Base-by-base conservation (phyloP, 2,329 filamentous ascomycete genomes). In the Sphaerulina populicola region DNA sequence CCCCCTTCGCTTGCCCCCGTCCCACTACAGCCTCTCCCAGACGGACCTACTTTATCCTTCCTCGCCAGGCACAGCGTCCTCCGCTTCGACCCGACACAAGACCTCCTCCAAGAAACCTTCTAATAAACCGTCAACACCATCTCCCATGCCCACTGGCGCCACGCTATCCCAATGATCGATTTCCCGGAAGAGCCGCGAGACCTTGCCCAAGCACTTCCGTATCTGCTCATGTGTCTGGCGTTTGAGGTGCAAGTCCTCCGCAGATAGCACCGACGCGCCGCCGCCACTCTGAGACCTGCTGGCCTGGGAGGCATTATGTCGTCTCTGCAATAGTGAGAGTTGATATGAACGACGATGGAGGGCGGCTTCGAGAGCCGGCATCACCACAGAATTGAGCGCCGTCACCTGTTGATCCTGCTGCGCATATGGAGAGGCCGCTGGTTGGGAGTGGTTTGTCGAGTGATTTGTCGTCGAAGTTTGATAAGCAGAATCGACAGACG, bases 31-130 rank as follows among this genome's bases (percentile, higher is more conserved):
- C 31, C 31, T 35, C 10, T 35, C 31, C 12, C 4, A n/a, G 10
- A 35, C 5, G 8, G 11, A 33, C 2, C 30, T 33, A 12, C 30
- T n/a, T n/a, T 35, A 11, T 9, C 31, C 31, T 35, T 35, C 31
- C 12, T 11, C 31, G 12, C 8, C 8, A 33, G 30, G 30, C 11
- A 35, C 31, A 60, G 88, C 86, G 62, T 93, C 87, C 55, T 89
- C 76, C 3, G 90, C 87, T 72, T 97, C 91, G 11, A 97, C 88
- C 50, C 93, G 74, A 33, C 96, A 89, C 18, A 98, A 73, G 21
- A 98, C 85, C 73, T 98, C 93, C 68, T 98, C 93, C 31, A 98
- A 72, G 56, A 97, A 80, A 0, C 90, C 91, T 68, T 98, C 93
- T 6, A 97, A 71, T 60, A 97, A 94, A 1, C 86, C 88, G 40